These are phyloP conservation scores for Aspergillus sp. DNA, from an alignment of 2,329 filamentous ascomycete species.

Conservation along the genomic window DNA sequence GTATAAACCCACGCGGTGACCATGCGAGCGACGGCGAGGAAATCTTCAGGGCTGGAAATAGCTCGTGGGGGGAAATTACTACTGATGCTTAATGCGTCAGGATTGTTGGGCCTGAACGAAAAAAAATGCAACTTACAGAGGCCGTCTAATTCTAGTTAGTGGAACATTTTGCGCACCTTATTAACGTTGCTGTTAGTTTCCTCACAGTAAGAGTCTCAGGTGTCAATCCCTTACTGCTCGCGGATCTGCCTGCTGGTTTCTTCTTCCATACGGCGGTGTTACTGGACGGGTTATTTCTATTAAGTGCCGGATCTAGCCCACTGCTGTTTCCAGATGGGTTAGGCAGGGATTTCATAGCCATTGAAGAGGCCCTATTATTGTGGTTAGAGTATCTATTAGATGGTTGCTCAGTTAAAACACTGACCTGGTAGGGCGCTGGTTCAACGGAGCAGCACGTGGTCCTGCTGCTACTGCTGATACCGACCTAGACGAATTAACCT, in stretches of 20 bases:
- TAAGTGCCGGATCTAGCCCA: conserved; percentile 21
- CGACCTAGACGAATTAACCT: not conserved
- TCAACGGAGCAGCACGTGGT: not conserved
- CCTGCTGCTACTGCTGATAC: not conserved
- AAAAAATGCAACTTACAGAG: conserved; percentile 17
- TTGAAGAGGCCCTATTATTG: conserved; percentile 8
- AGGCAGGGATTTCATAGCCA: not conserved
- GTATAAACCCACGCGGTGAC: conserved; percentile 2
- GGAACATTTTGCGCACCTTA: conserved; percentile 7
- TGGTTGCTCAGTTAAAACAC: not conserved
- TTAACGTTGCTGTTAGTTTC: not conserved
- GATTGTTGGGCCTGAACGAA: not conserved
- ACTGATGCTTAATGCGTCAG: conserved; percentile 6
- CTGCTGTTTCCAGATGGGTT: not conserved
- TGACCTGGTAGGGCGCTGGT: not conserved
- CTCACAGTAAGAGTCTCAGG: not conserved
- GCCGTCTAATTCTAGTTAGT: conserved; percentile 16
- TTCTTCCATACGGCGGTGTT: not conserved
- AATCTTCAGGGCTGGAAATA: conserved; percentile 18
- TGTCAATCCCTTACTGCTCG: conserved; percentile 3
- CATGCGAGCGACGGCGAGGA: conserved; percentile 17
- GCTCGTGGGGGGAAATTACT: conserved; percentile 5
- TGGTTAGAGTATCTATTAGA: not conserved
- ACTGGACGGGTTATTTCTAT: conserved; percentile 9
- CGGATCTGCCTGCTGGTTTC: not conserved